A percentile compares a stretch with the other conserved stretches of the same genome.
phyloP scores from a whole-genome alignment of 768 basidiomycete species.

The Phanerodontia chrysosporium region DNA sequence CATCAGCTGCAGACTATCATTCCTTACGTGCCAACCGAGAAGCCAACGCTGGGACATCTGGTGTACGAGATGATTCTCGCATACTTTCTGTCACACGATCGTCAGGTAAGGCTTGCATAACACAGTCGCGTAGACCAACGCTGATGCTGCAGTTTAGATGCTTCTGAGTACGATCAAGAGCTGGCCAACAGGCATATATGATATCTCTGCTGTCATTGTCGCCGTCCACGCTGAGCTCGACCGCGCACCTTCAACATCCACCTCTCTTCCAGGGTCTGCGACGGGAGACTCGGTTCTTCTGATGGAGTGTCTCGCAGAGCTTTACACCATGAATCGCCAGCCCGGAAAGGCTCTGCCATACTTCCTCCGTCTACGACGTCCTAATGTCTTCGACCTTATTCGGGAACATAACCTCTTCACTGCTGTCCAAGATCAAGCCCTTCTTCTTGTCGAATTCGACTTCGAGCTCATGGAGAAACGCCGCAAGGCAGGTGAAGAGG shows the following conservation, averaged over 20 bases:
- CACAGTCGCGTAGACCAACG: too few species aligned
- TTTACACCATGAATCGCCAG: constrained; percentile 88
- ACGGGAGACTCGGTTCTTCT: constrained; percentile 54
- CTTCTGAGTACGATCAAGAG: constrained; percentile 74
- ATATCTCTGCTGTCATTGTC: constrained; percentile 81
- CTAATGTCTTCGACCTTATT: constrained; percentile 93
- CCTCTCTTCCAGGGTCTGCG: constrained; percentile 39
- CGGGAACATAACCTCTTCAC: constrained; percentile 91
- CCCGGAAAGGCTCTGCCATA: constrained; percentile 92
- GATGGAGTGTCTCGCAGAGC: constrained; percentile 93
- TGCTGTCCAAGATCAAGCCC: constrained; percentile 89
- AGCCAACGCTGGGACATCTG: constrained; percentile 74
- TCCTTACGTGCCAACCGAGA: constrained; percentile 80
- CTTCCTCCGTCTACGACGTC: constrained; percentile 78
- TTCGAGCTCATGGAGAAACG: constrained; percentile 73
- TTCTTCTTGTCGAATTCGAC: constrained; percentile 92
- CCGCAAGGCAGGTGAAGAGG: constrained; percentile 35
- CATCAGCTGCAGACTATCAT: constrained; percentile 83
- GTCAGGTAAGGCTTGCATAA: too few species aligned
- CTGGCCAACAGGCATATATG: constrained; percentile 92
- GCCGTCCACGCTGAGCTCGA: constrained; percentile 84
- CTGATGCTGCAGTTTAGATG: too few species aligned
- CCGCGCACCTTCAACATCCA: constrained; percentile 47
- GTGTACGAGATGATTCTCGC: constrained; percentile 96
- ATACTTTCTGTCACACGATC: constrained; percentile 77